Evolutionary conservation across 2,329 filamentous ascomycete species (phyloP).

Genomic region (Pseudogymnoascus destructans): DNA sequence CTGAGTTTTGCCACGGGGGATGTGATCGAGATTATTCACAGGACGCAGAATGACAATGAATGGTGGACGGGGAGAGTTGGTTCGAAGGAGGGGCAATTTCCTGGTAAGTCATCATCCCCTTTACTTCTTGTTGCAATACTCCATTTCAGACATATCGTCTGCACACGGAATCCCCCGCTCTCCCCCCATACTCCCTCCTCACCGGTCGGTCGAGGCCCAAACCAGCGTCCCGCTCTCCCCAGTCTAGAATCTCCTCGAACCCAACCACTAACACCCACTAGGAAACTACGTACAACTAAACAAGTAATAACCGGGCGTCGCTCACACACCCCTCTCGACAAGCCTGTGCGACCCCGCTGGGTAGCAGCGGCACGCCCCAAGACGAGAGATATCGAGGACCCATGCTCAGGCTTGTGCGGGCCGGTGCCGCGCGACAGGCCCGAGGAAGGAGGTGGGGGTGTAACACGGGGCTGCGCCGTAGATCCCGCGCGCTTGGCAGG

Average conservation of each 20-base stretch:
- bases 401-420: background rate
- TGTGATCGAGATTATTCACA: constrained; percentile 70
- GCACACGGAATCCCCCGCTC: background rate
- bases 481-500: background rate
- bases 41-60: constrained; percentile 86
- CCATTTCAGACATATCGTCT: background rate
- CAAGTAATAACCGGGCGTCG: constrained; percentile 13
- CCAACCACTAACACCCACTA: constrained; percentile 13
- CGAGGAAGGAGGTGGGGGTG: background rate
- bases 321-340: background rate
- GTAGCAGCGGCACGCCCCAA: background rate
- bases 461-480: constrained; percentile 2
- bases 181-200: background rate
- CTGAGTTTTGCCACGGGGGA: constrained; percentile 83
- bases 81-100: constrained; percentile 81
- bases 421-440: background rate
- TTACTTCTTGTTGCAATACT: background rate
- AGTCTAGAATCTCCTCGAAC: background rate
- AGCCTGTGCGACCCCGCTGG: background rate
- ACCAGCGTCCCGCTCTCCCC: background rate
- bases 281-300: constrained; percentile 37
- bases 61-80: constrained; percentile 86
- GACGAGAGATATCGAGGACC: background rate
- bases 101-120: constrained; percentile 49
- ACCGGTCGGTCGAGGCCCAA: background rate